phyloP scores from a whole-genome alignment of 2,329 filamentous ascomycete genomes.

The Pseudogymnoascus sp. region DNA sequence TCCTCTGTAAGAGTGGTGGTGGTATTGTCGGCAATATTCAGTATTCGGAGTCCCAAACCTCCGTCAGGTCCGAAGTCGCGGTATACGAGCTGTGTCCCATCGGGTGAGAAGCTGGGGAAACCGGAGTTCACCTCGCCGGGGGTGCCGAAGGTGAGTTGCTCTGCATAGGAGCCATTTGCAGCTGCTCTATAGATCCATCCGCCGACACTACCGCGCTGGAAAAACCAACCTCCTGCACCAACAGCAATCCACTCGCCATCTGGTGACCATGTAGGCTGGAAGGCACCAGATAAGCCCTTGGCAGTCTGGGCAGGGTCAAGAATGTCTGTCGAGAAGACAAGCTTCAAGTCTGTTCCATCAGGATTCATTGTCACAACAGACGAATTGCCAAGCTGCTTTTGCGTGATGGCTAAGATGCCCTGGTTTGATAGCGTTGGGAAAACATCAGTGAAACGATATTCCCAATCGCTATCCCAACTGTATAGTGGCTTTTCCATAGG shows the following conservation, averaged over 20 bases:
- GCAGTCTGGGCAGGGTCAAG: slow-evolving; percentile 18
- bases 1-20: slow-evolving; percentile 30
- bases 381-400: slow-evolving; percentile 35
- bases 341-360: slow-evolving; percentile 22
- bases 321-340: slow-evolving; percentile 22
- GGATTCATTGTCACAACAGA: slow-evolving; percentile 31
- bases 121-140: slow-evolving; percentile 30
- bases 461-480: slow-evolving; percentile 35
- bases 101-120: slow-evolving; percentile 34
- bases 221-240: slow-evolving; percentile 36
- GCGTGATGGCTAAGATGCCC: slow-evolving; percentile 30
- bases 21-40: slow-evolving; percentile 24
- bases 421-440: slow-evolving; percentile 29
- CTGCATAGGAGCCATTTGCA: slow-evolving; percentile 19
- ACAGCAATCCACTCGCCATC: slow-evolving; percentile 34
- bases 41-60: slow-evolving; percentile 30
- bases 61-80: slow-evolving; percentile 26
- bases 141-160: slow-evolving; percentile 30
- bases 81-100: slow-evolving; percentile 33
- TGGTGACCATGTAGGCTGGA: slow-evolving; percentile 34
- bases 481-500: slow-evolving; percentile 32
- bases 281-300: slow-evolving; percentile 32
- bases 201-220: slow-evolving; percentile 23
- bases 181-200: slow-evolving; percentile 18
- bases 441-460: slow-evolving; percentile 38